Base-by-base conservation (phyloP, 208 protist genomes). In the Herpetomonas samuelpessoai region DNA sequence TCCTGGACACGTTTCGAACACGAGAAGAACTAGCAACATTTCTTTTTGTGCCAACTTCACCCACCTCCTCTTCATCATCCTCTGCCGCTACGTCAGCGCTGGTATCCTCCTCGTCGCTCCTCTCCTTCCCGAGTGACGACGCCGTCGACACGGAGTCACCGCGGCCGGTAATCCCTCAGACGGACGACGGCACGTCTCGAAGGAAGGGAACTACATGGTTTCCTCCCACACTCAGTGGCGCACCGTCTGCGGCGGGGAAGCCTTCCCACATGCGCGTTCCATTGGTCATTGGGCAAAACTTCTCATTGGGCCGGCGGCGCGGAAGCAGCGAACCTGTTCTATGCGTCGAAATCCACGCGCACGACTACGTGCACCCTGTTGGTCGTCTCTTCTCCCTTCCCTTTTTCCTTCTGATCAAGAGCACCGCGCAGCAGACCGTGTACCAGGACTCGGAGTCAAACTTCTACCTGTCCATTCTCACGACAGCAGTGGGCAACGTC, bases 401-500 rank as follows among this genome's bases (percentile, higher is more conserved):
- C 7, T 62, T 90, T 6, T 93, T 93, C 66, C 85, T 93, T 39
- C 73, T 93, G 19, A 67, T 85, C 22, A 68, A 66, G 39, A 69
- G 75, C 18, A 68, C 60, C 2, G 22, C 57, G 1, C 51, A 41
- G 28, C 65, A 68, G 12, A 9, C 26, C 10, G 62, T 71, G 2
- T 89, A 84, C 55, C 50, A 51, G 21, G 45, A 57, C 10, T 84
- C 71, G 28, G 86, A 93, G 62, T 81, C 80, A 18, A 75, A 48
- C 39, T 87, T 76, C 39, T 75, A 86, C 45, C 75, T 93, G 19
- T 90, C 86, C 10, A 71, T 93, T 35, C 76, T 93, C 58, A 68
- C 73, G 50, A 88, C 81, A 16, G 86, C 83, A 2, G 83, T 88
- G 24, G 66, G 72, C 38, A 76, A 81, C 45, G 73, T 64, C 57